Percentiles rank a stretch among this genome's conserved stretches.
Conservation (phyloP, 768 basidiomycete genomes). For the Lentinula detonsa region DNA sequence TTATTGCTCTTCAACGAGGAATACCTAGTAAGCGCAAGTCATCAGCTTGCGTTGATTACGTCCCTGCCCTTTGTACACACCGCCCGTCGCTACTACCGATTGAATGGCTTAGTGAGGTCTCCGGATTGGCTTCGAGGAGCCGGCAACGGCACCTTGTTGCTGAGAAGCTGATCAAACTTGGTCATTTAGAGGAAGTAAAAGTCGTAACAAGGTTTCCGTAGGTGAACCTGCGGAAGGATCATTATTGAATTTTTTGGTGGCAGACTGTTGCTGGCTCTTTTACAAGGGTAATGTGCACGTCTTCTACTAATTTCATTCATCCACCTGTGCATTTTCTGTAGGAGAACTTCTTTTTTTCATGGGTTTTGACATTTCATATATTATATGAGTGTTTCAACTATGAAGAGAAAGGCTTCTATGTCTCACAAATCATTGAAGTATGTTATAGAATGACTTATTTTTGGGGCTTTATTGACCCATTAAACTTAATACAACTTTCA, state of each 20-base stretch:
- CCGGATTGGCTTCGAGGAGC: constrained; percentile 69
- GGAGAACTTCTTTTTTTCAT: constrained; percentile 14
- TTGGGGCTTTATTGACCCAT: constrained; percentile 17
- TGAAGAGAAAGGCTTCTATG: constrained; percentile 14
- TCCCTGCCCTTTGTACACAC: constrained; percentile 91
- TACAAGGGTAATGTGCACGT: constrained; percentile 23
- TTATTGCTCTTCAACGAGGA: constrained; percentile 91
- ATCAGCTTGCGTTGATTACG: constrained; percentile 87
- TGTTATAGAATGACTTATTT: constrained; percentile 19
- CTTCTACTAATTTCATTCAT: constrained; percentile 25
- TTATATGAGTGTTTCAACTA: no score
- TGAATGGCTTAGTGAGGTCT: constrained; percentile 88
- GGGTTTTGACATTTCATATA: not conserved
- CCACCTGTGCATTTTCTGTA: constrained; percentile 44
- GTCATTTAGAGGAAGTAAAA: constrained; percentile 84
- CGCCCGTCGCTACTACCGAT: constrained; percentile 88
- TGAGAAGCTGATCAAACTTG: constrained; percentile 66
- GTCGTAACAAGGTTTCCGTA: constrained; percentile 79
- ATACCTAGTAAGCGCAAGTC: constrained; percentile 86
- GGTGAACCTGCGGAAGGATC: constrained; percentile 81
- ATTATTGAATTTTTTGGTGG: constrained; percentile 41
- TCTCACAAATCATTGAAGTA: constrained; percentile 18
- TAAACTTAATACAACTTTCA: constrained; percentile 35
- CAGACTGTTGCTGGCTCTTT: constrained; percentile 24
- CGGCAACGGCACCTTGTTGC: constrained; percentile 38